Evolutionary conservation across 257 asterid species (phyloP).

Genomic region (Penstemon newberryi): DNA sequence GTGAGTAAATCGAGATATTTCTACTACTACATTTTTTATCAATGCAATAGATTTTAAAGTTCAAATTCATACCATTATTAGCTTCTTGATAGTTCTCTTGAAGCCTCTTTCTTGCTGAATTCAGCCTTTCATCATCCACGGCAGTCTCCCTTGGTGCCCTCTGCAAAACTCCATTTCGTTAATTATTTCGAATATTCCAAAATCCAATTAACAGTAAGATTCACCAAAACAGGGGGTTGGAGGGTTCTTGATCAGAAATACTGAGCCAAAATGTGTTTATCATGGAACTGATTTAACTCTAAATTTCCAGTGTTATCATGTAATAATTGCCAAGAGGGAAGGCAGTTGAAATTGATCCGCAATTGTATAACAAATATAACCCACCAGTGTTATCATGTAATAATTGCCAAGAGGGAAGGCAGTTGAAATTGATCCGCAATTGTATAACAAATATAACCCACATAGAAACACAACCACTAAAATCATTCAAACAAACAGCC

Average conservation of each 20-base stretch:
- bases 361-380: slow-evolving; percentile 2
- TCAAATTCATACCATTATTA: slow-evolving; percentile 69
- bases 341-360: neutral
- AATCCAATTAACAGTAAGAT: neutral
- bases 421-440: neutral
- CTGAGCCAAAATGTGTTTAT: neutral
- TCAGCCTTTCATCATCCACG: slow-evolving; percentile 70
- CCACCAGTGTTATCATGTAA: neutral
- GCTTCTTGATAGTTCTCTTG: slow-evolving; percentile 99
- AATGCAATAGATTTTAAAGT: slow-evolving; percentile 27
- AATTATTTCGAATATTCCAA: slow-evolving; percentile 5
- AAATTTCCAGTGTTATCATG: neutral
- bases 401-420: neutral
- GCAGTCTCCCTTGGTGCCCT: slow-evolving; percentile 59
- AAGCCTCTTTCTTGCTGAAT: slow-evolving; percentile 86
- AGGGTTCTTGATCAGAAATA: neutral
- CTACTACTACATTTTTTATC: neutral
- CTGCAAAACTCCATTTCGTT: slow-evolving; percentile 51
- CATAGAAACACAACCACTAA: slow-evolving; percentile 9
- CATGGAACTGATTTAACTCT: neutral
- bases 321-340: neutral
- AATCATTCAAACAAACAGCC: slow-evolving; percentile 8
- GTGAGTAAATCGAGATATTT: neutral
- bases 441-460: slow-evolving; percentile 4
- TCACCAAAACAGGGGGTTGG: slow-evolving; percentile 3